Evolutionary conservation across 441 rosid species (phyloP).

Genomic region (Croton setiger): DNA sequence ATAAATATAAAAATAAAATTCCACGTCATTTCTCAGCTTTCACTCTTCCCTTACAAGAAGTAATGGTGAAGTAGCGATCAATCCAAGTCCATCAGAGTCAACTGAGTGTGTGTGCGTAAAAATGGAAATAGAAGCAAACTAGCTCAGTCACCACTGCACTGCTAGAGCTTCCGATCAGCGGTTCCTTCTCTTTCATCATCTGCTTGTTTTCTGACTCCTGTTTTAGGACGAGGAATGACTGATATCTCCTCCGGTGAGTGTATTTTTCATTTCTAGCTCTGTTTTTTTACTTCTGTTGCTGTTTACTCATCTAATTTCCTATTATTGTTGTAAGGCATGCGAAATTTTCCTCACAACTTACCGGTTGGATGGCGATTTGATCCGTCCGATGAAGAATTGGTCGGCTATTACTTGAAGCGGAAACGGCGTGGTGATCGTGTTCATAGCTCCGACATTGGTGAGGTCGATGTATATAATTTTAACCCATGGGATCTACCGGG

Average conservation of each 20-base stretch:
- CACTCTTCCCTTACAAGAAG: too few species aligned
- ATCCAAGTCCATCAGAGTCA: too few species aligned
- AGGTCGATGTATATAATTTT: constrained; percentile 26
- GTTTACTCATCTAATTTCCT: background rate
- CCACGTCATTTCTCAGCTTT: too few species aligned
- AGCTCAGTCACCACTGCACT: too few species aligned
- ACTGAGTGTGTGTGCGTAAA: background rate
- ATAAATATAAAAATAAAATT: too few species aligned
- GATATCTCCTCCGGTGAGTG: constrained; percentile 1
- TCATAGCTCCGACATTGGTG: constrained; percentile 17
- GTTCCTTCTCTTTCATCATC: background rate
- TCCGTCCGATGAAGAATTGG: constrained; percentile 39
- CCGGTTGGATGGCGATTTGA: constrained; percentile 39
- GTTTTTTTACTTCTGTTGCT: background rate
- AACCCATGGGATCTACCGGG: constrained; percentile 52
- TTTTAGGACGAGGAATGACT: constrained; percentile 5
- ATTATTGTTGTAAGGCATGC: background rate
- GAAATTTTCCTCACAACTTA: background rate
- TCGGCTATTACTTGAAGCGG: constrained; percentile 25
- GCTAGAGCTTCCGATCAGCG: background rate
- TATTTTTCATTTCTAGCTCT: background rate
- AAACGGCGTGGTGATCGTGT: constrained; percentile 25
- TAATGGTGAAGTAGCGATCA: too few species aligned
- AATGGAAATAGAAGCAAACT: background rate
- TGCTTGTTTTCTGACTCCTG: background rate